Conservation (phyloP, 2,329 filamentous ascomycete species). For the Sclerotinia spermophila region DNA sequence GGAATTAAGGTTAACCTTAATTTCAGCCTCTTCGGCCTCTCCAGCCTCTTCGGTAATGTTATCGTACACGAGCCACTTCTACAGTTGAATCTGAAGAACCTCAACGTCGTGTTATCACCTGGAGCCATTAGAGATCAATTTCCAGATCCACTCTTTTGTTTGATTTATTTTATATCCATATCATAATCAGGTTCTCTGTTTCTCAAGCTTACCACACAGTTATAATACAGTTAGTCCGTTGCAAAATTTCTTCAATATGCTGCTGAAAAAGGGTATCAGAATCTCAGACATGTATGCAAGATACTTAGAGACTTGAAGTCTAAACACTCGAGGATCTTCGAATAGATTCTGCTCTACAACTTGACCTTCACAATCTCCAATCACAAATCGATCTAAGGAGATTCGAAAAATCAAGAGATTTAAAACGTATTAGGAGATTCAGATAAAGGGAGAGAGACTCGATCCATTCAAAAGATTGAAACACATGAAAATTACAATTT, state of each 20-base stretch:
- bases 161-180: not conserved
- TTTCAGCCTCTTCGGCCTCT: not conserved
- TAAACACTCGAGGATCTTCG: not conserved
- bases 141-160: not conserved
- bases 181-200: no score
- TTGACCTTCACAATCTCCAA: not conserved
- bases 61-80: not conserved
- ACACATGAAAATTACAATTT: not conserved
- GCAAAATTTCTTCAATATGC: not conserved
- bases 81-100: not conserved
- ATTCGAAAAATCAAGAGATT: not conserved
- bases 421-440: not conserved
- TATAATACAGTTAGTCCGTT: not conserved
- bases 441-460: not conserved
- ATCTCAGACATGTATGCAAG: not conserved
- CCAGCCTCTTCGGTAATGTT: no score
- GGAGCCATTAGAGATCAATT: not conserved
- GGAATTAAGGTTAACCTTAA: not conserved
- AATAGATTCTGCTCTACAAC: not conserved
- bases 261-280: not conserved
- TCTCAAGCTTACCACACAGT: no score
- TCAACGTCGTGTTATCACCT: not conserved
- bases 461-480: not conserved
- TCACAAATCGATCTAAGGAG: not conserved
- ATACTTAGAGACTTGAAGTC: not conserved